Base-by-base conservation (phyloP, 805 yeast species). In the Brettanomyces nanus region DNA sequence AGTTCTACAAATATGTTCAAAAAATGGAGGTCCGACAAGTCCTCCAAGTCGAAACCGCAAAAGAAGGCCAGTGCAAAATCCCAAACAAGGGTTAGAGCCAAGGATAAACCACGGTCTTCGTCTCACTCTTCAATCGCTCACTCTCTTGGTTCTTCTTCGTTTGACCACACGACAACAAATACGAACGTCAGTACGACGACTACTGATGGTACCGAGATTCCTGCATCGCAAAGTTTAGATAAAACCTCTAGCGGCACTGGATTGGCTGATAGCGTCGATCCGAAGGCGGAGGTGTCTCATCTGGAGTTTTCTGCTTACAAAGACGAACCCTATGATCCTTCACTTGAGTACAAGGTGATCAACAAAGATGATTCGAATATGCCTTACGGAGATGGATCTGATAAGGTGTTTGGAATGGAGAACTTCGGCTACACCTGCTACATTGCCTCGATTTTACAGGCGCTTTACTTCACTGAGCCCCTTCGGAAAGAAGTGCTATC, bases 381-480 rank as follows among this genome's bases (percentile, higher is more conserved):
- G 43, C 80, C 80, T 7, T 77, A 58, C 52, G 89, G 86, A 4
- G 79, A 77, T 53, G 89, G 87, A 2, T 63, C 78, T 5, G 65
- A 72, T 43, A 83, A 81, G 55, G 70, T 83, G 18, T 83, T 74
- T 56, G 94, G 94, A 1, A 75, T 81, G 72, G 92, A 84, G 54
- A 84, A 84, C 53, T 83, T 82, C 51, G 95, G 95, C 2, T 81
- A 87, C 56, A 87, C 97, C 0, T 92, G 97, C 62, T 90, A 90
- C 63, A 85, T 95, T 60, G 92, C 92, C 51, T 85, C 96, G 7
- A 84, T 92, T 22, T 62, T 92, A 19, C 98, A 92, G 57, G 85
- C 95, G 47, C 69, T 90, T 7, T 90, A 75, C 64, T 80, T 83
- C 61, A 71, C 90, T 3, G 69, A 72, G 19, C 71, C 70, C 21